Conservation (phyloP, 2,329 filamentous ascomycete species). For the Epichloe sibirici region DNA sequence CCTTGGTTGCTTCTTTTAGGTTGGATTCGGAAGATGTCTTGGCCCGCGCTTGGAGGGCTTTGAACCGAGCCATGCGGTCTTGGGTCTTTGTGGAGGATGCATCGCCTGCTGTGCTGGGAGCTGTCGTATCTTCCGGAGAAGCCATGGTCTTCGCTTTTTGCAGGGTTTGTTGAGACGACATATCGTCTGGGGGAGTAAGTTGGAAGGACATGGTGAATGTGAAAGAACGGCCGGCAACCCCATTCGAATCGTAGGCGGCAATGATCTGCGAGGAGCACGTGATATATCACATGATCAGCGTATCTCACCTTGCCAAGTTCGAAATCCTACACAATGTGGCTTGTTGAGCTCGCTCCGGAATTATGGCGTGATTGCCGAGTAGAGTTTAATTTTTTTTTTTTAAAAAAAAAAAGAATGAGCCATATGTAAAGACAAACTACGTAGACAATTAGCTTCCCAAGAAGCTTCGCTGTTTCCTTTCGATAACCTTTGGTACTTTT, state of each 20-base stretch:
- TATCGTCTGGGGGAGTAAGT: neutral
- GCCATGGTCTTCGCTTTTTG: neutral
- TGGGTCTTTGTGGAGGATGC: slow-evolving; percentile 34
- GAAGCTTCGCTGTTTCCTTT: neutral
- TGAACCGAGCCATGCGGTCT: slow-evolving; percentile 72
- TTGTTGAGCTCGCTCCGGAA: too few relatives aligned
- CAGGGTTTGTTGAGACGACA: neutral
- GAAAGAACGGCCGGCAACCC: neutral
- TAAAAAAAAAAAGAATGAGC: too few relatives aligned
- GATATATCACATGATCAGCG: neutral
- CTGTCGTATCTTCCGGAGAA: slow-evolving; percentile 1
- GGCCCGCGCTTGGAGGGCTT: slow-evolving; percentile 71
- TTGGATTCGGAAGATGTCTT: slow-evolving; percentile 63
- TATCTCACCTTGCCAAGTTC: neutral
- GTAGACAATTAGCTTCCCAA: neutral
- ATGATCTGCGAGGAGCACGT: neutral
- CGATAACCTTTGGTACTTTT: neutral
- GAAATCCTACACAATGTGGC: too few relatives aligned
- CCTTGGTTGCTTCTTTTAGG: slow-evolving; percentile 69
- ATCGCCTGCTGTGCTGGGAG: slow-evolving; percentile 1
- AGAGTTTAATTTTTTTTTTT: too few relatives aligned
- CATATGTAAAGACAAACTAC: neutral
- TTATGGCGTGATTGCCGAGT: neutral
- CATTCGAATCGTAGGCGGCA: neutral
- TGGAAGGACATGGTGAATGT: neutral